Base-by-base conservation (phyloP, 1,284 basidiomycete species). In the Fomitiporia mediterranea region DNA sequence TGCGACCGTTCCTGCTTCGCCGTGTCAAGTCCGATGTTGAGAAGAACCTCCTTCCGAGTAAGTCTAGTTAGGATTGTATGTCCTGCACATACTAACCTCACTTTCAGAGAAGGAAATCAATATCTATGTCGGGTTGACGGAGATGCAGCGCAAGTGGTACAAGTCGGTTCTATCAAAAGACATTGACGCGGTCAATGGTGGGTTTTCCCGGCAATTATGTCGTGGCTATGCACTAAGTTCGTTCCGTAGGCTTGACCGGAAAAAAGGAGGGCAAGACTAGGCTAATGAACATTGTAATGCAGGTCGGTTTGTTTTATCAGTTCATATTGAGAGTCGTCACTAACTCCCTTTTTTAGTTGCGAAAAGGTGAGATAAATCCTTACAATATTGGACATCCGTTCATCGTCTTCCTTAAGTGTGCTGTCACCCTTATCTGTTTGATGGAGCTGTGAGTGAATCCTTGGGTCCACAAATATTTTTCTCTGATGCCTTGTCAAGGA, bases 211-310 rank as follows among this genome's bases (percentile, higher is more conserved):
- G 46, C 39, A 43, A 59, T 49, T 9, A 34, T 48, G 17, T 43
- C 7, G 48, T 1, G 19, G 6, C 47, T 21, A 37, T 40, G 42
- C 42, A 4, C 39, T 35, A 34, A 4, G 37, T 28, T 2, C 19
- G 7, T 11, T 4, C 47, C 4, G 35, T 51, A 89, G 87, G 89
- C 39, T 74, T 93, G 25, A 91, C 92, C 1, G 93, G 93, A 13
- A 98, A 98, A 81, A 99, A 99, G 70, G 97, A 99, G 71, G 96
- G 97, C 61, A 99, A 98, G 75, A 98, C 95, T 2, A 79, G 95
- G 28, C 72, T 99, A 52, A 92, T 99, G 83, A 99, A 99, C 73
- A 97, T 99, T 76, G 97, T 99, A 61, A 99, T 99, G 97, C 97
- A 99, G 79, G n/a, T n/a, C n/a, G n/a, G 80, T 93, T 55, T 60